Evolutionary conservation across 306 rosid species (phyloP), one percentile per base, ranked within the genome.

Genomic region (Benincasa hispida): DNA sequence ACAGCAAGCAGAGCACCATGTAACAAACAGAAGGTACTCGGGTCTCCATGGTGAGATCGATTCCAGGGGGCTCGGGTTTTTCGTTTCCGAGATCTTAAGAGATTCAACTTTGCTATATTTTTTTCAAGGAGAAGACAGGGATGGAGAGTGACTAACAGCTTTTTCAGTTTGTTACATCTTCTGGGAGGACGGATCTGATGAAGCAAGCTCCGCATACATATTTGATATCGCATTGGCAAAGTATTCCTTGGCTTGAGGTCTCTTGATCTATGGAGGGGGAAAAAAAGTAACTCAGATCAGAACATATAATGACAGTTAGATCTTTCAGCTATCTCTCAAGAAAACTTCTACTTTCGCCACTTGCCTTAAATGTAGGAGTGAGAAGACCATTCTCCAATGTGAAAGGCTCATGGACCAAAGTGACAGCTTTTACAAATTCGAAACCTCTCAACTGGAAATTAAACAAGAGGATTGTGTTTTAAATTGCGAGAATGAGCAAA

Each of bases 281-380:
- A 37, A 56, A 41, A 4, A 21, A 13, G 6, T 2, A 19, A 17
- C 6, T 17, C 69, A 32, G 34, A 34, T 72, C 22, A 69, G 56
- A 12, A 41, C 9, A 12, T 42, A 68, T 41, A n/a, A 68, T n/a
- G 30, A 37, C 11, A 53, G 8, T 54, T 10, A 2, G 53, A 15
- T 34, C 57, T 3, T 48, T 25, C 10, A 28, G 28, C 25, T 9
- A 17, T 39, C 59, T 47, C 39, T 18, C 45, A 14, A 17, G 17
- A 9, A 27, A 50, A 18, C 18, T 4, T 28, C 76, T 25, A 51
- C 25, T 28, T 50, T 19, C 61, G 35, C 69, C n/a, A 74, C 91
- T 89, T 86, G 70, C 99, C 99, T 95, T 95, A 75, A 87, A 88
- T 66, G 99, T 95, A 22, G 99, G 99, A 67, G 99, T 95, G 73